Conservation (phyloP, 1,284 basidiomycete genomes). For the Takashimella koratensis region DNA sequence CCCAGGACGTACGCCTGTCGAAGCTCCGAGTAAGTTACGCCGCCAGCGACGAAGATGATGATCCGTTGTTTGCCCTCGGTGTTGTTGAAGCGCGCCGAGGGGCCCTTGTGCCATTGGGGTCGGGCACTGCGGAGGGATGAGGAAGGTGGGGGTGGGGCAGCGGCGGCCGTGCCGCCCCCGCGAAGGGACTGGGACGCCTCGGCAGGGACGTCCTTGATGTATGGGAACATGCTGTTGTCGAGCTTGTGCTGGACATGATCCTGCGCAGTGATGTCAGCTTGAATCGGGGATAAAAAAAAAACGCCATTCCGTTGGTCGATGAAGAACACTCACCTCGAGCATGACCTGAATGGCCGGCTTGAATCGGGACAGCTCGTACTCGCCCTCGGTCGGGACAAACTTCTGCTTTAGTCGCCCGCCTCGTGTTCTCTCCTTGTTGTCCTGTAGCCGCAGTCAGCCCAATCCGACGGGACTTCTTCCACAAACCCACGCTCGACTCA, state of each 20-base stretch:
- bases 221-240: slow-evolving; percentile 79
- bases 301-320: no score
- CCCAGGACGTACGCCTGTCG: slow-evolving; percentile 81
- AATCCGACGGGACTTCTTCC: no score
- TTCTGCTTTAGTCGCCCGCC: slow-evolving; percentile 80
- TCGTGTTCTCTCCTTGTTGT: slow-evolving; percentile 65
- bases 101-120: slow-evolving; percentile 72
- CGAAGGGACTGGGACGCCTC: slow-evolving; percentile 47
- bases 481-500: no score
- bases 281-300: no score
- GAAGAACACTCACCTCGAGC: slow-evolving; percentile 60
- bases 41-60: slow-evolving; percentile 89
- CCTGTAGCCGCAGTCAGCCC: slow-evolving; percentile 47
- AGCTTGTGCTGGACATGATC: slow-evolving; percentile 77
- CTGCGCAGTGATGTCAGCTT: no score
- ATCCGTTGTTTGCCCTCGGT: slow-evolving; percentile 64
- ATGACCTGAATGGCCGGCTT: slow-evolving; percentile 81
- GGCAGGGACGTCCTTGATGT: slow-evolving; percentile 79
- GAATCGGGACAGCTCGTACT: slow-evolving; percentile 93
- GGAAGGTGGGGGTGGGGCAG: slow-evolving; percentile 6
- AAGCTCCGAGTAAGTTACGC: slow-evolving; percentile 95
- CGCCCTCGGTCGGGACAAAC: slow-evolving; percentile 63
- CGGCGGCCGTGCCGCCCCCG: neutral
- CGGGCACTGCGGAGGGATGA: slow-evolving; percentile 68
- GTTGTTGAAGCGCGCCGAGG: slow-evolving; percentile 49